Evolutionary conservation across 768 basidiomycete species (phyloP), one percentile per base, ranked within the genome.

Genomic region (Boletus huronensis): DNA sequence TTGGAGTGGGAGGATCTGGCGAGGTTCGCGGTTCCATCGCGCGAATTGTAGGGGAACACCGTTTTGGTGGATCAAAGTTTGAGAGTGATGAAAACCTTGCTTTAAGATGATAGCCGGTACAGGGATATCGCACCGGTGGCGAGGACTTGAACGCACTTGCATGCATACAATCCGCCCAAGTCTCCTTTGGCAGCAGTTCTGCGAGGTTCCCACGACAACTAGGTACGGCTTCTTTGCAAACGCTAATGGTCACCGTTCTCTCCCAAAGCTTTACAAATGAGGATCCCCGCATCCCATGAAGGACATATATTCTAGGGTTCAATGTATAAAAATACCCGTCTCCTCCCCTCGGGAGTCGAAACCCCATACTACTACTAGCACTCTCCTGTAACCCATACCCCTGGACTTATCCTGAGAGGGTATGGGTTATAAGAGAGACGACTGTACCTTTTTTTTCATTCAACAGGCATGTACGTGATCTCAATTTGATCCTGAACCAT

Each of bases 51-150:
- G 23, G 32, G 10, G 35, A 48, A 23, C 6, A 6, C 32, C 25
- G 34, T 3, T 5, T 17, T 21, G 14, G 29, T 21, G 47, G 42
- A 38, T 32, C 17, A 23, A 58, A 41, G 28, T 17, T 7, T 25
- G 29, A 17, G 2, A 17, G 34, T 13, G 25, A 21, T 19, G 23
- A 29, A 26, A 45, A 38, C 5, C 1, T 26, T 45, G 35, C 26
- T 11, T 19, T 29, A 0, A 13, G 41, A n/a, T 11, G 36, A 35
- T 31, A 13, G 3, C 16, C 5, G 3, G n/a, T 43, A 35, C 39
- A 8, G 31, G 19, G 16, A 36, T 48, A 31, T 26, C 9, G 47
- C 26, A 3, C 34, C 16, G 31, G 17, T 23, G 13, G 71, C 66
- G 28, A 36, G 68, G 5, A 52, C 28, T 17, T 42, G 34, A 19